Evolutionary conservation across 441 rosid genomes (phyloP).

Genomic region (Melianthus villosus): DNA sequence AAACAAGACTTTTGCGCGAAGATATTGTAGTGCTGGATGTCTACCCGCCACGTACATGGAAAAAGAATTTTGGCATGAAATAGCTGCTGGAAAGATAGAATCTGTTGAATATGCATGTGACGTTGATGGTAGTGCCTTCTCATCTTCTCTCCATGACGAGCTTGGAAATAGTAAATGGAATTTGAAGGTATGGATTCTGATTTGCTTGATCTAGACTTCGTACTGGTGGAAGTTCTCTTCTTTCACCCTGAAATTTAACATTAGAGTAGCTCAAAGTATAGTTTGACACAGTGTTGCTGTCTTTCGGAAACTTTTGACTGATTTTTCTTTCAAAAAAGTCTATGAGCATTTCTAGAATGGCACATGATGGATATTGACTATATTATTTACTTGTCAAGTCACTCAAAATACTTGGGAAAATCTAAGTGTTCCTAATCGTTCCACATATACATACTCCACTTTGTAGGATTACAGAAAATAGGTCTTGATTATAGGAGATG

Average conservation of each 20-base stretch:
- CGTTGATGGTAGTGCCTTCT: conserved; percentile 99
- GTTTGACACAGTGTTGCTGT: neutral
- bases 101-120: conserved; percentile 98
- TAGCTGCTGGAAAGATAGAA: conserved; percentile 87
- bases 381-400: too few species aligned
- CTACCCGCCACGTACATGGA: conserved; percentile 86
- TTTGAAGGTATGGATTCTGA: conserved; percentile 60
- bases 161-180: conserved; percentile 98
- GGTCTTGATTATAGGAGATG: too few species aligned
- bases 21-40: conserved; percentile 84
- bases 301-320: neutral
- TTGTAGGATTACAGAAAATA: too few species aligned
- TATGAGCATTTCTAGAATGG: too few species aligned
- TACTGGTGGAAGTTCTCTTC: too few species aligned
- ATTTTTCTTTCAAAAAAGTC: too few species aligned
- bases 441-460: too few species aligned
- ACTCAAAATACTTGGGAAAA: too few species aligned
- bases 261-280: conserved; percentile 1
- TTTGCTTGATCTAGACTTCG: too few species aligned
- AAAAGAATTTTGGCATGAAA: conserved; percentile 98
- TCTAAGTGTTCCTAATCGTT: too few species aligned
- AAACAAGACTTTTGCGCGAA: conserved; percentile 80
- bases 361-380: too few species aligned
- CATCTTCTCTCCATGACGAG: conserved; percentile 65
- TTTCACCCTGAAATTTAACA: conserved; percentile 1